These are phyloP conservation scores for Phalaenopsis aphrodite DNA, from an alignment of 106 monocot species.

Conservation along the genomic window DNA sequence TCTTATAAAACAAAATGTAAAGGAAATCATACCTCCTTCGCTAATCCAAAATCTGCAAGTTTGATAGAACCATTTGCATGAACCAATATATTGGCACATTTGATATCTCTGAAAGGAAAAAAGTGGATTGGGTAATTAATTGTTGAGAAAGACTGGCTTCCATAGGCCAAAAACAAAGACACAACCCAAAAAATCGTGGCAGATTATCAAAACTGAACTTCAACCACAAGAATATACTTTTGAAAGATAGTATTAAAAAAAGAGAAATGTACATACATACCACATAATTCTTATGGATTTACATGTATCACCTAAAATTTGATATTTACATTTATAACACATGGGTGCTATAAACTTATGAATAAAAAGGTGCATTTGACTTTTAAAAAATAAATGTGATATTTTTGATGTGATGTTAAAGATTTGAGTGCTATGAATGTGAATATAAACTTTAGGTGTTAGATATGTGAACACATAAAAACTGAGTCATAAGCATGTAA, in stretches of 20 bases:
- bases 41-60: slow-evolving; percentile 85
- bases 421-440: too few species aligned
- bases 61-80: slow-evolving; percentile 69
- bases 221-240: not conserved
- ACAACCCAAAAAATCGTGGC: not conserved
- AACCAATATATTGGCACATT: slow-evolving; percentile 84
- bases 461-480: too few species aligned
- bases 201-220: not conserved
- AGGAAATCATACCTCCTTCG: slow-evolving; percentile 57
- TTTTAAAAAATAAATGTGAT: too few species aligned
- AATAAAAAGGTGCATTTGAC: too few species aligned
- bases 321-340: too few species aligned
- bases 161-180: not conserved
- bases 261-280: not conserved
- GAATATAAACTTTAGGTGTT: too few species aligned
- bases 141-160: not conserved
- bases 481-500: too few species aligned
- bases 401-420: too few species aligned
- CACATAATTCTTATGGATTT: too few species aligned
- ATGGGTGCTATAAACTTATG: too few species aligned
- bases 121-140: not conserved
- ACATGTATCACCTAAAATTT: too few species aligned
- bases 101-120: slow-evolving; percentile 50
- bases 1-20: not conserved
- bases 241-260: not conserved